phyloP scores from a whole-genome alignment of 768 basidiomycete genomes.

The Kwoniella mangroviensis region DNA sequence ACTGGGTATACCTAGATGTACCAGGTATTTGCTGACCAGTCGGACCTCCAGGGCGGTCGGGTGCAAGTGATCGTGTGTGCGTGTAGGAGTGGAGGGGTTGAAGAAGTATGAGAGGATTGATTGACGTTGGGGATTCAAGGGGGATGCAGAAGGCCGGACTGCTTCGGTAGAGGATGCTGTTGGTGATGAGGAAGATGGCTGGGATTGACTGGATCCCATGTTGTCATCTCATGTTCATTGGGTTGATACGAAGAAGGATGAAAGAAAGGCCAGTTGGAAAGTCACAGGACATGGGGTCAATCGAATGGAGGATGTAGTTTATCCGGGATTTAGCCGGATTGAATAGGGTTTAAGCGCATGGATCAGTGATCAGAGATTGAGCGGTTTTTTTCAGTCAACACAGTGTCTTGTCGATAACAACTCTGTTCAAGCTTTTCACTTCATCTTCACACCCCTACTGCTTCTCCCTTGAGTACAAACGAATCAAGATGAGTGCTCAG shows the following conservation, averaged over 20 bases:
- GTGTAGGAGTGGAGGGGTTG: slow-evolving; percentile 12
- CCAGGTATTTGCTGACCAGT: slow-evolving; percentile 18
- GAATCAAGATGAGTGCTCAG: slow-evolving; percentile 11
- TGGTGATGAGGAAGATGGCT: not conserved
- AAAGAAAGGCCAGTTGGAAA: not conserved
- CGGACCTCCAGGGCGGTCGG: slow-evolving; percentile 22
- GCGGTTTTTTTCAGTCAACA: not conserved
- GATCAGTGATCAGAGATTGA: too few relatives aligned
- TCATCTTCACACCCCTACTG: not conserved
- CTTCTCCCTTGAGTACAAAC: too few relatives aligned
- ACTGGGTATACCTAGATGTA: slow-evolving; percentile 20
- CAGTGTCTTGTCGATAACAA: not conserved
- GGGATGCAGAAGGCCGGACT: slow-evolving; percentile 15
- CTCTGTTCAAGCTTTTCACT: not conserved
- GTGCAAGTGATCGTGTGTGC: slow-evolving; percentile 33
- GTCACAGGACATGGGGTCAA: not conserved
- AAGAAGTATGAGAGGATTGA: slow-evolving; percentile 40
- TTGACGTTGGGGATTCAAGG: slow-evolving; percentile 3
- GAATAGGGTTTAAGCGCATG: not conserved
- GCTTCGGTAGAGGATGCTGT: not conserved
- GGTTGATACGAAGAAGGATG: not conserved
- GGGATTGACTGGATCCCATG: slow-evolving; percentile 13
- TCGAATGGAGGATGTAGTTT: not conserved
- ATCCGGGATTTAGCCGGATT: slow-evolving; percentile 10
- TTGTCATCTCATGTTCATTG: not conserved